These are phyloP conservation scores for Russula earlei DNA, from an alignment of 768 basidiomycete genomes.

Conservation along the genomic window DNA sequence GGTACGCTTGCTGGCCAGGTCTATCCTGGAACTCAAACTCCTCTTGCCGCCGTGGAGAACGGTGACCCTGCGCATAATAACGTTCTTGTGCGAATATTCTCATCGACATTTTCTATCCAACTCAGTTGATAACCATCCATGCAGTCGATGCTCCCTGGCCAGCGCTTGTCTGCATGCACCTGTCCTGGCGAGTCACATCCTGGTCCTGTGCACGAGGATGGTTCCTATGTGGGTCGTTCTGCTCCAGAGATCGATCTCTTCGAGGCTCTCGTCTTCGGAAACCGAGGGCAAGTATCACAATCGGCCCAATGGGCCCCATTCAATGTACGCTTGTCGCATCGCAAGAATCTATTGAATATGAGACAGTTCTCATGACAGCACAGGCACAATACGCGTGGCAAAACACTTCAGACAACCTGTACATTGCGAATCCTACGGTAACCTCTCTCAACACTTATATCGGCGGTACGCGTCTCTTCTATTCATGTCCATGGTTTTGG, in stretches of 20 bases:
- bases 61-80: conserved; percentile 43
- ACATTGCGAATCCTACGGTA: conserved; percentile 46
- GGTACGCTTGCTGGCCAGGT: conserved; percentile 56
- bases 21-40: conserved; percentile 56
- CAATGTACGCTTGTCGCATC: conserved; percentile 3
- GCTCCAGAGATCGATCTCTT: conserved; percentile 91
- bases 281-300: conserved; percentile 62
- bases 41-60: conserved; percentile 47
- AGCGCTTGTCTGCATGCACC: conserved; percentile 80
- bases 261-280: conserved; percentile 60
- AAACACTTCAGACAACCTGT: conserved; percentile 49
- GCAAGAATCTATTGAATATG: neutral
- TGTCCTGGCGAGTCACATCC: conserved; percentile 82
- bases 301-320: conserved; percentile 72
- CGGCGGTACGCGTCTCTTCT: conserved; percentile 37
- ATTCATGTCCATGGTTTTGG: neutral
- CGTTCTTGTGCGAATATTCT: conserved; percentile 41
- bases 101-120: conserved; percentile 27
- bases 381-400: conserved; percentile 62
- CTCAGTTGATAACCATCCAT: neutral
- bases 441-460: conserved; percentile 52
- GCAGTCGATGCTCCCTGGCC: conserved; percentile 67
- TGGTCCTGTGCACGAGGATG: conserved; percentile 70
- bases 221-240: conserved; percentile 63
- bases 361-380: conserved; percentile 29